These are phyloP conservation scores for Psilocybe tampanensis DNA, from an alignment of 768 basidiomycete species.

Conservation along the genomic window DNA sequence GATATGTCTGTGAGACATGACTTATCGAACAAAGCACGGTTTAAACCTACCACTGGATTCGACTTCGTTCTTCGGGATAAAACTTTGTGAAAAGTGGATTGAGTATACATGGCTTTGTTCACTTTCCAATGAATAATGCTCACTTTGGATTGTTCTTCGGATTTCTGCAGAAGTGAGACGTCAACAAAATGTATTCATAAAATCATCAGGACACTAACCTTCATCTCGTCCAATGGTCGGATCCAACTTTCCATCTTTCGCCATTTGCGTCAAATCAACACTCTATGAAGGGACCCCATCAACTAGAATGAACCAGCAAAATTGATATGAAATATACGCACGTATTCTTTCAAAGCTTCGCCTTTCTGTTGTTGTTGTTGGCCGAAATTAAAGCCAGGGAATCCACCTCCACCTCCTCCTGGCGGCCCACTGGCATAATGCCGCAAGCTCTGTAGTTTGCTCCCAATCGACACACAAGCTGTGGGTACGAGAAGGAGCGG, in stretches of 20 bases:
- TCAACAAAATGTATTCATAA: background rate
- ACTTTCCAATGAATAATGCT: conserved; percentile 23
- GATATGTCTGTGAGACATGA: background rate
- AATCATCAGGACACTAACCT: conserved; percentile 41
- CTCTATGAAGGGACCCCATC: conserved; percentile 46
- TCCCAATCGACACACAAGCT: conserved; percentile 19
- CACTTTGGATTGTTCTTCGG: conserved; percentile 88
- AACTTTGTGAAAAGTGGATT: conserved; percentile 42
- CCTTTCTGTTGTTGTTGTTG: conserved; percentile 75
- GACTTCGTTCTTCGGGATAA: conserved; percentile 89
- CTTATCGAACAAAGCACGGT: background rate
- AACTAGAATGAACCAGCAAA: background rate
- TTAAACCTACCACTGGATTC: conserved; percentile 74
- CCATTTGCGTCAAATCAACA: conserved; percentile 82
- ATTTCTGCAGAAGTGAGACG: conserved; percentile 55
- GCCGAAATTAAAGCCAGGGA: conserved; percentile 63
- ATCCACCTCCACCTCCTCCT: conserved; percentile 44
- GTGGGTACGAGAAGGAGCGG: conserved; percentile 28
- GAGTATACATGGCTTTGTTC: background rate
- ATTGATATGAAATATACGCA: conserved; percentile 23
- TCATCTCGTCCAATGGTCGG: conserved; percentile 90
- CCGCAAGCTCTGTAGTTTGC: conserved; percentile 14
- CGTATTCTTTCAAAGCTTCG: conserved; percentile 82
- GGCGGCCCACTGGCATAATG: conserved; percentile 40
- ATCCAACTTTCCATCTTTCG: conserved; percentile 83